Evolutionary conservation across 805 yeast species (phyloP), one percentile per base, ranked within the genome.

Genomic region (Scheffersomyces ergatensis): DNA sequence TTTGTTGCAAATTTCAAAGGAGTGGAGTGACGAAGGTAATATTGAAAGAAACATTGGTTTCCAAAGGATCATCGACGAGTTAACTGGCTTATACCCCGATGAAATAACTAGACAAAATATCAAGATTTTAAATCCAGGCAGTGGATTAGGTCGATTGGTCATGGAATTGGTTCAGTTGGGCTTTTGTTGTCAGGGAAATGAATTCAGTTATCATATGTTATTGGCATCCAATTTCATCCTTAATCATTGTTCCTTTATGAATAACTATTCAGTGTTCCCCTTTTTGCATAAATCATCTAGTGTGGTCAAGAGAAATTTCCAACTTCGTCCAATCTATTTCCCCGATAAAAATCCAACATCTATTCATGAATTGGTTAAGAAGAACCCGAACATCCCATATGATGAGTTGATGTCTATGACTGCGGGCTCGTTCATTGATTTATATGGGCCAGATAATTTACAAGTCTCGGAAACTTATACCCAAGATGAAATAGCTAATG

Each of bases 361-460:
- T 15, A 63, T 71, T 13, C 48, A 51, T 15, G 45, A 50, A 6
- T 39, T 72, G 8, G 60, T 63, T 21, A 39, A 38, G 1, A 46
- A 58, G 11, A 51, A 69, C 36, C 78, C 78, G 0, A 39, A 48
- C 0, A 65, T 77, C 2, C 70, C 72, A 0, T 71, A 70, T 26
- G 66, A 55, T 12, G 80, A 78, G 5, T 57, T 78, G 34, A 78
- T 85, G 85, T 77, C 86, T 0, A 83, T 85, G 75, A 74, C 80
- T 1, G 80, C 89, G 0, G 93, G 93, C 0, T 80, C 86, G 0
- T 85, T 85, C 54, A 71, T 73, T 3, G 89, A 83, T 45, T 60
- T 83, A 14, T 83, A 82, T 54, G 86, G 87, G 0, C 80, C 83
- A 0, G 54, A 61, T 1, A 56, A 60, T 37, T 46, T 70, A 37